Conservation (phyloP, 2,329 filamentous ascomycete species). For the Cladosporium colombiae region DNA sequence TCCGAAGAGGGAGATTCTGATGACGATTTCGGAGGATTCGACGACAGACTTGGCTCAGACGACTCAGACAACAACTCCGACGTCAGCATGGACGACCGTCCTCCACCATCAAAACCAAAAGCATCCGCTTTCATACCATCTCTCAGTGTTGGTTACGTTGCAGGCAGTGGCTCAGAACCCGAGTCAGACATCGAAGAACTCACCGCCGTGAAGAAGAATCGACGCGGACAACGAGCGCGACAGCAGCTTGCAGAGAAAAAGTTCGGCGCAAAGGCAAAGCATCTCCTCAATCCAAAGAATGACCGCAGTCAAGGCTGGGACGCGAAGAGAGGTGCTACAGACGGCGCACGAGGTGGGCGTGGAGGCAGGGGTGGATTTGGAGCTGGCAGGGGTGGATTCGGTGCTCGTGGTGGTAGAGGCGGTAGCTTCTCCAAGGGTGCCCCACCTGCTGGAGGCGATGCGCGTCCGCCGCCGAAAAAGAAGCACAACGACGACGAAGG, state of each 20-base stretch:
- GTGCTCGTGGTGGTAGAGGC: slow-evolving; percentile 6
- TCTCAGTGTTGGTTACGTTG: slow-evolving; percentile 80
- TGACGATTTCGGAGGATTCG: slow-evolving; percentile 41
- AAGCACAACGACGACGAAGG: slow-evolving; percentile 50
- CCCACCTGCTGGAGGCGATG: slow-evolving; percentile 3
- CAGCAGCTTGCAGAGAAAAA: slow-evolving; percentile 81
- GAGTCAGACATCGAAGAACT: slow-evolving; percentile 54
- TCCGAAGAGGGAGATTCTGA: slow-evolving; percentile 28
- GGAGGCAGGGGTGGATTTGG: slow-evolving; percentile 14
- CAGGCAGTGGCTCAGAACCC: slow-evolving; percentile 69
- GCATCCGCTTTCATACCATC: slow-evolving; percentile 70
- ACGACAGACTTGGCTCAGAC: slow-evolving; percentile 42
- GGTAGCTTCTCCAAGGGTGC: neutral
- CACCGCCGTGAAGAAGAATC: slow-evolving; percentile 65
- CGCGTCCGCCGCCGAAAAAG: slow-evolving; percentile 29
- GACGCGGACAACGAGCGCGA: slow-evolving; percentile 73
- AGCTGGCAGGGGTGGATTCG: slow-evolving; percentile 13
- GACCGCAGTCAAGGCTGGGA: slow-evolving; percentile 60
- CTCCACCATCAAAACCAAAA: slow-evolving; percentile 25
- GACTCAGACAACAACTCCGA: slow-evolving; percentile 30
- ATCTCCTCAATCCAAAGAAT: slow-evolving; percentile 52
- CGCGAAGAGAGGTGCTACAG: slow-evolving; percentile 55
- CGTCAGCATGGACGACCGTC: slow-evolving; percentile 10
- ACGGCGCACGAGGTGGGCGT: slow-evolving; percentile 21
- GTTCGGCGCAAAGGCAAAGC: slow-evolving; percentile 70